Evolutionary conservation across 768 basidiomycete species (phyloP).

Genomic region (Pleurotus eryngii): DNA sequence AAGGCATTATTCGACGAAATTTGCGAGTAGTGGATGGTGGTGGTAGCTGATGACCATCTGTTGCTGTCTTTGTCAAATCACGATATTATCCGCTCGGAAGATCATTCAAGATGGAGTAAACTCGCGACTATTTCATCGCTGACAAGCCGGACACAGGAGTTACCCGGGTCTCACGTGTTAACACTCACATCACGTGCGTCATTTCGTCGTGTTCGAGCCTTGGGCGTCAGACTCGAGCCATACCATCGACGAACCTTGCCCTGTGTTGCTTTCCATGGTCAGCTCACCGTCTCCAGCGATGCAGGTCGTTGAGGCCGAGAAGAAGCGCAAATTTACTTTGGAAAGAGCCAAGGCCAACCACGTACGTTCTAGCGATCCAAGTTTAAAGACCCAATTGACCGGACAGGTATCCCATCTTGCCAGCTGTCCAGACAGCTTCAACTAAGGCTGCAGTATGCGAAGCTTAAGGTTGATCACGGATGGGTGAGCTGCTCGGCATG

Average conservation of each 20-base stretch:
- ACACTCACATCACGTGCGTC: not conserved
- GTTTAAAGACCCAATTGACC: not conserved
- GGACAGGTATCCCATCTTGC: not conserved
- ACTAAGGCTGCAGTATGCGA: slow-evolving; percentile 72
- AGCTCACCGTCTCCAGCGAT: slow-evolving; percentile 13
- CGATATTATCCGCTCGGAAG: not conserved
- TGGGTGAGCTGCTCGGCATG: slow-evolving; percentile 53
- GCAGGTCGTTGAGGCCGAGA: slow-evolving; percentile 34
- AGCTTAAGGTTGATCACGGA: slow-evolving; percentile 76
- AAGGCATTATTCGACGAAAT: slow-evolving; percentile 47
- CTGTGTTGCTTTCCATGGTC: not conserved
- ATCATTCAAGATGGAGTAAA: too few species aligned
- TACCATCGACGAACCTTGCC: too few species aligned
- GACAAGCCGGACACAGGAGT: not conserved
- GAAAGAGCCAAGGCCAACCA: slow-evolving; percentile 58
- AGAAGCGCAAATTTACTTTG: slow-evolving; percentile 46
- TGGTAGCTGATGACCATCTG: not conserved
- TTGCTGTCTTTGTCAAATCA: not conserved
- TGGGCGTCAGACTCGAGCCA: not conserved
- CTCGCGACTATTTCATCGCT: not conserved
- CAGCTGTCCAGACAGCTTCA: slow-evolving; percentile 73
- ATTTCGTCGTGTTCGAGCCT: not conserved
- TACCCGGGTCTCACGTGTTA: not conserved
- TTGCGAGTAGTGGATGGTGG: not conserved
- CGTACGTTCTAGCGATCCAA: slow-evolving; percentile 31